phyloP scores from a whole-genome alignment of 306 rosid genomes.

The Luffa acutangula region DNA sequence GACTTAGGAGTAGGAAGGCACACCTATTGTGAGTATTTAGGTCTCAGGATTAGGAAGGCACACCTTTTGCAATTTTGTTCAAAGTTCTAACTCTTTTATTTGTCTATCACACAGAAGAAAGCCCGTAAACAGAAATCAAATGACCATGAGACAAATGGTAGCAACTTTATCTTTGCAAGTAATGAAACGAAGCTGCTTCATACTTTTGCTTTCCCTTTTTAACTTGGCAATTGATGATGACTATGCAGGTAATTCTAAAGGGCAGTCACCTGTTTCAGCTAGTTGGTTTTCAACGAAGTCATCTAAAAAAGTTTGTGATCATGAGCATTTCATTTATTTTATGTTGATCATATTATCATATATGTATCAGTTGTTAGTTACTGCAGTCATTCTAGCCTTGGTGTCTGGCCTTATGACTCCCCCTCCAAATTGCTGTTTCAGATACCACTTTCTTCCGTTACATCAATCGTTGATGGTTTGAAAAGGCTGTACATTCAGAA shows the following conservation, averaged over 20 bases:
- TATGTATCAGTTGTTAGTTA: neutral
- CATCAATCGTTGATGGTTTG: slow-evolving; percentile 82
- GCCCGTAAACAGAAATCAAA: slow-evolving; percentile 31
- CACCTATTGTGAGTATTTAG: neutral
- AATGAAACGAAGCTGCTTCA: slow-evolving; percentile 2
- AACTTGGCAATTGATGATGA: slow-evolving; percentile 8
- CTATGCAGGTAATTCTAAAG: slow-evolving; percentile 38
- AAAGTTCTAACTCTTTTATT: slow-evolving; percentile 6
- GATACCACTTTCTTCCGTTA: slow-evolving; percentile 69
- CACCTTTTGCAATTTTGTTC: neutral
- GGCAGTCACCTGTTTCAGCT: slow-evolving; percentile 38
- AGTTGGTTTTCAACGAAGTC: slow-evolving; percentile 69
- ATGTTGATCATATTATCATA: neutral
- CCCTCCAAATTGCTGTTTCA: slow-evolving; percentile 3
- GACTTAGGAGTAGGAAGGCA: neutral
- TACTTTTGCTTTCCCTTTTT: slow-evolving; percentile 3
- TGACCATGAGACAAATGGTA: slow-evolving; percentile 37
- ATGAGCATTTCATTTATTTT: neutral
- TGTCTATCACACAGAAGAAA: slow-evolving; percentile 45
- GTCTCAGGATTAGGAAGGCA: neutral
- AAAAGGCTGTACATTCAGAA: slow-evolving; percentile 77
- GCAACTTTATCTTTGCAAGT: slow-evolving; percentile 19
- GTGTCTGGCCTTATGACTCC: neutral
- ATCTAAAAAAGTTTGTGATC: slow-evolving; percentile 39
- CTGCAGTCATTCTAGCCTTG: neutral